These are phyloP conservation scores for Kodamaea neixiangensis DNA, from an alignment of 805 yeast genomes.

Conservation along the genomic window DNA sequence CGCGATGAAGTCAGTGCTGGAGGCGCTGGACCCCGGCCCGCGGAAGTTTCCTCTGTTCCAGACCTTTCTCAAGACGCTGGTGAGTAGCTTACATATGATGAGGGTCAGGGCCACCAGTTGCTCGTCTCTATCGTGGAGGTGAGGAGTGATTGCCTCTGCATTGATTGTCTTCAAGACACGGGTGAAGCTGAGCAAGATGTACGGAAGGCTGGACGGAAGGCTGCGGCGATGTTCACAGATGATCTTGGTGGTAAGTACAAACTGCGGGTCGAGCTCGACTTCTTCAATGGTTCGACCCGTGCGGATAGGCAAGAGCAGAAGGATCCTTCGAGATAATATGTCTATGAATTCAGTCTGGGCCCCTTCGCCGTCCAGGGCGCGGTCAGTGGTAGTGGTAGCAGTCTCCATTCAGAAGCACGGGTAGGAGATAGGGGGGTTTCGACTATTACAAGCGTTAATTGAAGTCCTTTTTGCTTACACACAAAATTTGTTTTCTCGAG, in stretches of 20 bases:
- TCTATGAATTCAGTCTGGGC: slow-evolving; percentile 20
- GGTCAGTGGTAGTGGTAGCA: background rate
- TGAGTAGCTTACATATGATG: slow-evolving; percentile 32
- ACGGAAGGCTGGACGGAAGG: slow-evolving; percentile 19
- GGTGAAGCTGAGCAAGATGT: slow-evolving; percentile 25
- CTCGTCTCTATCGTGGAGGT: slow-evolving; percentile 31
- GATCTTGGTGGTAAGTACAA: slow-evolving; percentile 31
- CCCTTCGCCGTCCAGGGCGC: background rate
- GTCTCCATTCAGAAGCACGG: background rate
- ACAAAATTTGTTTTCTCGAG: background rate
- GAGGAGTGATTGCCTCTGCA: slow-evolving; percentile 21
- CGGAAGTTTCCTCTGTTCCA: slow-evolving; percentile 29
- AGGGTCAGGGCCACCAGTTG: slow-evolving; percentile 33
- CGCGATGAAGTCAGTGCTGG: slow-evolving; percentile 10
- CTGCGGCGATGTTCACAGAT: slow-evolving; percentile 21
- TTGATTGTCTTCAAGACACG: slow-evolving; percentile 25
- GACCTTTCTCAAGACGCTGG: slow-evolving; percentile 26
- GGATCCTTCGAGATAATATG: slow-evolving; percentile 30
- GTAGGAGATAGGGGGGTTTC: background rate
- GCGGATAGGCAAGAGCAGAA: slow-evolving; percentile 37
- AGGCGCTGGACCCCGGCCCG: slow-evolving; percentile 4
- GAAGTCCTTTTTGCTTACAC: background rate
- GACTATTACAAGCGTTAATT: background rate
- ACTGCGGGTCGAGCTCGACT: slow-evolving; percentile 44
- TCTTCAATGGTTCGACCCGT: slow-evolving; percentile 42